Evolutionary conservation across 371 early-diverging fungal genomes (phyloP), one percentile per base, ranked within the genome.

Genomic region (Mycotypha africana): DNA sequence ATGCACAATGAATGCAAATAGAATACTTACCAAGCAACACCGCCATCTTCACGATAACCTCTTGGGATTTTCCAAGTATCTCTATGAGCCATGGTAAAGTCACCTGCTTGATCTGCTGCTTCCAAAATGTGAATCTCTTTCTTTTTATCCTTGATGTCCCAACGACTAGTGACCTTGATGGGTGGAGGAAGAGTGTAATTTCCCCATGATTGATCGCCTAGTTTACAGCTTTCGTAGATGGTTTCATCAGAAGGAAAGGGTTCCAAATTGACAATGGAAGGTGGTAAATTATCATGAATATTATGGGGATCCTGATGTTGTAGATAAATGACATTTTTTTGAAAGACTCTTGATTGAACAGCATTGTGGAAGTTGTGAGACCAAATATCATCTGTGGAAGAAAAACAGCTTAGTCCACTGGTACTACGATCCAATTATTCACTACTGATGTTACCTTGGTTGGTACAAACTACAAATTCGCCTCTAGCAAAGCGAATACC

Each of bases 401-500:
- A 11, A 12, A 12, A 9, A 9, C 36, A n/a, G 10, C 4, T 33
- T 33, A 28, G 11, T 28, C 4, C n/a, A 33, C 9, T 14, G 4
- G 4, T 33, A 6, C 7, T 14, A 4, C 4, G 4, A 33, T 17
- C 8, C 11, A 15, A 32, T 4, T 19, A 16, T 37, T 11, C 12
- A 16, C 21, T 24, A n/a, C 38, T 14, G 32, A 40, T 26, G 32
- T 44, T 58, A 62, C 69, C 65, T 62, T 62, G 72, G 45, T 67
- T 71, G 33, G 68, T 67, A 30, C 63, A 65, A 1, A 67, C 59
- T 23, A 71, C 50, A 48, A 62, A 71, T 47, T 67, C 65, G 17
- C 72, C 72, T 26, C 72, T 41, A 19, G 72, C 72, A 57, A 65
- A 67, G 4, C 68, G 61, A 45, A 71, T 67, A 11, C 72, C 72